Percentiles rank a stretch among this genome's conserved stretches.
phyloP scores from a whole-genome alignment of 2,329 filamentous ascomycete species.

The Ceratocystis cacaofunesta region DNA sequence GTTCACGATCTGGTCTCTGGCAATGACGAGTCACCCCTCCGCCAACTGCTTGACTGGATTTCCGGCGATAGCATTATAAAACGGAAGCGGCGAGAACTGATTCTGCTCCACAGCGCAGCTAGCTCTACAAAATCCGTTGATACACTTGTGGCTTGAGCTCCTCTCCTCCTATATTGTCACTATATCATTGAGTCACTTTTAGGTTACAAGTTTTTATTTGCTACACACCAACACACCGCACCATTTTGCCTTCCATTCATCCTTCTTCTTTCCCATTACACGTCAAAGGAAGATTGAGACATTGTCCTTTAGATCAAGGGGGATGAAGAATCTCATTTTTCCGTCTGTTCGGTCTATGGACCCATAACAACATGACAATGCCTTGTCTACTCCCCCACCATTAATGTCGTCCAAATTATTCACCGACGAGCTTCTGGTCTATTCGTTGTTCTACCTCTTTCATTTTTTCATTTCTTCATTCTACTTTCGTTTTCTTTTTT shows the following conservation, averaged over 20 bases:
- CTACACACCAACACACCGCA: not conserved
- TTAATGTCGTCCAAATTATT: too few relatives aligned
- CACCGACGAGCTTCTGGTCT: too few relatives aligned
- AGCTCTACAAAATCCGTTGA: slow-evolving; percentile 11
- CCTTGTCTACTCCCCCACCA: too few relatives aligned
- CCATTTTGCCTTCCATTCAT: too few relatives aligned
- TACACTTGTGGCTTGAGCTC: slow-evolving; percentile 13
- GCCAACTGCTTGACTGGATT: slow-evolving; percentile 31
- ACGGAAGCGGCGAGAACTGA: not conserved
- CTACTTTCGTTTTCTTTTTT: not conserved
- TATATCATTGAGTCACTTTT: not conserved
- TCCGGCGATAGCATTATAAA: slow-evolving; percentile 12
- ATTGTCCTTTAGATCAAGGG: too few relatives aligned
- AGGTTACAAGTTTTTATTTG: not conserved
- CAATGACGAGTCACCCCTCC: slow-evolving; percentile 54
- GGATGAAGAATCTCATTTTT: too few relatives aligned
- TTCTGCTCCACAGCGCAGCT: slow-evolving; percentile 11
- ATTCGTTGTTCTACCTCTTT: not conserved
- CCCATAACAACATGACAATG: too few relatives aligned
- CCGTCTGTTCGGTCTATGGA: too few relatives aligned
- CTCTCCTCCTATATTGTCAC: not conserved
- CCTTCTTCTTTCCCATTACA: too few relatives aligned
- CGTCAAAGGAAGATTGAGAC: too few relatives aligned
- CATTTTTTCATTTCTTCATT: not conserved
- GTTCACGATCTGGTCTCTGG: slow-evolving; percentile 55